These are phyloP conservation scores for Candolleomyces aberdarensis DNA, from an alignment of 768 basidiomycete species.

Conservation along the genomic window DNA sequence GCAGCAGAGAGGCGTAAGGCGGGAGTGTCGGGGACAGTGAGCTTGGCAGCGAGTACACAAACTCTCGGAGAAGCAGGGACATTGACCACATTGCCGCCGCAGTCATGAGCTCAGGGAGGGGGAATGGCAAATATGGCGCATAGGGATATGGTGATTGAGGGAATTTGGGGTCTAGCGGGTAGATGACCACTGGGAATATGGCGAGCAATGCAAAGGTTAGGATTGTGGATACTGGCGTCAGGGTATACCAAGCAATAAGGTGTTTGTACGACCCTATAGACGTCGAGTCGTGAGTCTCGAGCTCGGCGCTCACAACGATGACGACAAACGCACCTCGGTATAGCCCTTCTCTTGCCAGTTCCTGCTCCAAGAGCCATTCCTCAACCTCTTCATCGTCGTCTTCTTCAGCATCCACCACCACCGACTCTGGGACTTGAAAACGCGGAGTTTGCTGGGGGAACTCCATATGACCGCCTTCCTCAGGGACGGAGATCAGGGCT, in stretches of 20 bases:
- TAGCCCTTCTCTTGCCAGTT: conserved; percentile 27
- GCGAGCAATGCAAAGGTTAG: conserved; percentile 50
- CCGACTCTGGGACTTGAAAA: background rate
- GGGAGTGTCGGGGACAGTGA: conserved; percentile 50
- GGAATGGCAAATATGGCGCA: conserved; percentile 48
- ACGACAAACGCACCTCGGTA: conserved; percentile 23
- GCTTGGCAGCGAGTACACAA: conserved; percentile 34
- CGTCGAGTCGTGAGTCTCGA: conserved; percentile 4
- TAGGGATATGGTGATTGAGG: conserved; percentile 34
- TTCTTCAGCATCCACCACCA: conserved; percentile 19
- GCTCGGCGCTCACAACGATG: conserved; percentile 1
- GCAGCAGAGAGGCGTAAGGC: conserved; percentile 45
- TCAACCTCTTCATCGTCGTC: conserved; percentile 35
- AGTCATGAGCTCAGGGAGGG: conserved; percentile 62
- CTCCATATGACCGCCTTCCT: conserved; percentile 47
- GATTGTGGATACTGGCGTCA: conserved; percentile 55
- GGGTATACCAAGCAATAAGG: conserved; percentile 51
- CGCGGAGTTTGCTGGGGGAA: background rate
- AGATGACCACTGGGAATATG: conserved; percentile 45
- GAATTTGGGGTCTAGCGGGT: conserved; percentile 31
- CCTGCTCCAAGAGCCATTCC: conserved; percentile 29
- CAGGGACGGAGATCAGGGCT: background rate
- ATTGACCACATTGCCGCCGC: conserved; percentile 62
- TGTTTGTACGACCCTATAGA: conserved; percentile 58
- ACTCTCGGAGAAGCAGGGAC: conserved; percentile 49